These are phyloP conservation scores for Elasticomyces elasticus DNA, from an alignment of 495 filamentous ascomycete genomes.

Conservation along the genomic window DNA sequence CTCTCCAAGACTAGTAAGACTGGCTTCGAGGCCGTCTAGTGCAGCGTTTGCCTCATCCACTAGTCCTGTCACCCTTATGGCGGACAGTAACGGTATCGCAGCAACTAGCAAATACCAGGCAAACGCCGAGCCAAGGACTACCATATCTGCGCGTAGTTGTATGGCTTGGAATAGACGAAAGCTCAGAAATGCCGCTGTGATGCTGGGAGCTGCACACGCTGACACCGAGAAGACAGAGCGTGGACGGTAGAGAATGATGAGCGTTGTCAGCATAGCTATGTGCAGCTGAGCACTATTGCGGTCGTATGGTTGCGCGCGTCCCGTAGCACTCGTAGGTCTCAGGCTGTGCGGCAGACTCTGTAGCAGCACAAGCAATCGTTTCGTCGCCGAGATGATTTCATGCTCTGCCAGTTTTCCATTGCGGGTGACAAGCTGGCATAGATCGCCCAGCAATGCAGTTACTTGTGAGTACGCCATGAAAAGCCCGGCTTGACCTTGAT, in stretches of 20 bases:
- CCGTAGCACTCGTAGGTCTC: neutral
- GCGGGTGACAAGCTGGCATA: neutral
- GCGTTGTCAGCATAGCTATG: neutral
- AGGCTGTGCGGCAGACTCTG: neutral
- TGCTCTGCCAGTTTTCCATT: neutral
- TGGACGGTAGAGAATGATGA: neutral
- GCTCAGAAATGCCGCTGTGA: neutral
- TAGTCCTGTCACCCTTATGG: neutral
- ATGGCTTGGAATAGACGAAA: conserved; percentile 1
- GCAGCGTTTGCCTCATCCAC: neutral
- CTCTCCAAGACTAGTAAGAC: neutral
- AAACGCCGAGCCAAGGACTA: neutral
- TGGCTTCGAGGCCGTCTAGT: neutral
- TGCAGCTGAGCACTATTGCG: neutral
- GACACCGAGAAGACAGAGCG: neutral
- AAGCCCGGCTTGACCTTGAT: neutral
- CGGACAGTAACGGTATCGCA: neutral
- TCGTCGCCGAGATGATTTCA: neutral
- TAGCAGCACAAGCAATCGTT: neutral
- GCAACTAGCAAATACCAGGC: neutral
- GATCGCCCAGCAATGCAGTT: neutral
- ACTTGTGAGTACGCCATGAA: neutral
- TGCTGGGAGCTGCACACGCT: neutral
- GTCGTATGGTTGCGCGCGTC: neutral
- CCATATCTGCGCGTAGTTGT: neutral